These are phyloP conservation scores for Cladosporium sp. DNA, from an alignment of 2,329 filamentous ascomycete genomes.

Conservation along the genomic window DNA sequence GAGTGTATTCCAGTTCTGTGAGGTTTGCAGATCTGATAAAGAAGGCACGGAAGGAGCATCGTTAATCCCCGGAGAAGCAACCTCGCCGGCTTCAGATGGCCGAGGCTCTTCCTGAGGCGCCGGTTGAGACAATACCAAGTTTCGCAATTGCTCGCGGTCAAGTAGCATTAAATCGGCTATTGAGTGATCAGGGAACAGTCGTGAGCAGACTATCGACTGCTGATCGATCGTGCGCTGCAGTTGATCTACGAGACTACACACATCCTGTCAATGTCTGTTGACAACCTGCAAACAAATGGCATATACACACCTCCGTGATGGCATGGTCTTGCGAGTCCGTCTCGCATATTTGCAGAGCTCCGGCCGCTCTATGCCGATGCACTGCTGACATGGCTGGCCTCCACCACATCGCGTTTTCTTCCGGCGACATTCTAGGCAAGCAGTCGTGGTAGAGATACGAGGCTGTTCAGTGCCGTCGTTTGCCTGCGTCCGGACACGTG, in stretches of 20 bases:
- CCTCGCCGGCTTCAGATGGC: neutral
- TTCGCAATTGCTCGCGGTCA: slow-evolving; percentile 42
- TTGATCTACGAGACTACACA: slow-evolving; percentile 44
- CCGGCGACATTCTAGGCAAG: slow-evolving; percentile 12
- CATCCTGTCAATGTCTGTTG: slow-evolving; percentile 42
- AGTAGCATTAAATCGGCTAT: slow-evolving; percentile 39
- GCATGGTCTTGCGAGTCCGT: slow-evolving; percentile 70
- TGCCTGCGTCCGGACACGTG: neutral
- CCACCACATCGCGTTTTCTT: slow-evolving; percentile 66
- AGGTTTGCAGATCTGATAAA: neutral
- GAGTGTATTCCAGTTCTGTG: slow-evolving; percentile 45
- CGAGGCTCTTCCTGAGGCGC: neutral
- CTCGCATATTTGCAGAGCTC: slow-evolving; percentile 79
- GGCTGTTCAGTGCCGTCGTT: neutral
- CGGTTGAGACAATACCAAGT: slow-evolving; percentile 32
- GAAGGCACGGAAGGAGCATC: neutral
- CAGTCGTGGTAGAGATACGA: slow-evolving; percentile 11
- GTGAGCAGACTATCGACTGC: slow-evolving; percentile 40
- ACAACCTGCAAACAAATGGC: neutral
- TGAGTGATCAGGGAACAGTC: slow-evolving; percentile 41
- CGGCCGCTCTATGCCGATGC: slow-evolving; percentile 73
- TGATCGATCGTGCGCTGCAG: slow-evolving; percentile 49
- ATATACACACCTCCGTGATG: slow-evolving; percentile 67
- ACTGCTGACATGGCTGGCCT: slow-evolving; percentile 76
- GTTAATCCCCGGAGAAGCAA: neutral